Evolutionary conservation across 805 yeast genomes (phyloP), one percentile per base, ranked within the genome.

Genomic region (Myxozyma neotropica): DNA sequence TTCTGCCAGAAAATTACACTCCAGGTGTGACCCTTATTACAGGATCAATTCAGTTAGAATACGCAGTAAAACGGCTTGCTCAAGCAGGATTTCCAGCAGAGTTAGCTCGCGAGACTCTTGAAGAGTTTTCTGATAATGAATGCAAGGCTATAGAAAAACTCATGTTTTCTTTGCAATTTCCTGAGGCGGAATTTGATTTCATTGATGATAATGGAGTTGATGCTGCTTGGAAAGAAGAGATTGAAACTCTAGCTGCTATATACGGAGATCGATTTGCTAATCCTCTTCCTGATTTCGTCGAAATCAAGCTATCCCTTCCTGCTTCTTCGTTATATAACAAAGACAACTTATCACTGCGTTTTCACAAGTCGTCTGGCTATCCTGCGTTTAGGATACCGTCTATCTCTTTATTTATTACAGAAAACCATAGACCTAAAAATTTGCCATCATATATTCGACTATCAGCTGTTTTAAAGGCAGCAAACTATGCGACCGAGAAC

Each of bases 41-140:
- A n/a, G 65, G 66, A 15, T 75, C 86, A 3, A 68, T 84, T 39
- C 77, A 80, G 54, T 69, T 72, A n/a, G 89, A 88, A 70, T 79
- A 84, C 61, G 75, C 82, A 43, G 74, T 87, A 13, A 79, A 83
- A 29, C 77, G 87, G 57, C 73, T 93, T 15, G 69, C 77, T 15
- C 83, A 81, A 53, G 83, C 86, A 49, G 98, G 97, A 1, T 83
- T 81, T 62, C 87, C 91, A 24, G 77, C 80, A 45, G 87, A 83
- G 61, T 86, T 87, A 31, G 84, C 86, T 0, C 72, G 83, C 27
- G 74, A 78, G 4, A 80, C 82, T 0, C 68, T 87, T 40, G 73
- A 77, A 19, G 69, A 69, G 5, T 70, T 74, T 57, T 71, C 75
- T 6, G 73, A 76, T 51, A 63, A 63, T 57, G 40, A 51, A 48